These are phyloP conservation scores for Vitis hybrid DNA, from an alignment of 177 flowering plant species.

Conservation along the genomic window DNA sequence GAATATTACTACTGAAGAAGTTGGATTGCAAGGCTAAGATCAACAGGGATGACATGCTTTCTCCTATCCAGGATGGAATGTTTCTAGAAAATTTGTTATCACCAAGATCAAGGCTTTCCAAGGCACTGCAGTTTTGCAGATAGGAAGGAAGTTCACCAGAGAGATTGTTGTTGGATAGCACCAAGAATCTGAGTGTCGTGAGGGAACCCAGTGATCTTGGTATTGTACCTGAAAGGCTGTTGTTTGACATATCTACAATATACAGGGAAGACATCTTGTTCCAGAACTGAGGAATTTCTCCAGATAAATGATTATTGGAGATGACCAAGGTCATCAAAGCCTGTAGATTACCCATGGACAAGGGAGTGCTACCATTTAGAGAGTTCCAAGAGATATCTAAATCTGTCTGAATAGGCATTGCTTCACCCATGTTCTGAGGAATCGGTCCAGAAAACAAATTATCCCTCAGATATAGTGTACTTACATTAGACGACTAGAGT, in stretches of 20 bases:
- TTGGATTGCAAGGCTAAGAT: background rate
- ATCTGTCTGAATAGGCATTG: constrained; percentile 12
- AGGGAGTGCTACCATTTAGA: constrained; percentile 16
- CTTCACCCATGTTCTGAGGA: constrained; percentile 12
- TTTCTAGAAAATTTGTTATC: constrained; percentile 1
- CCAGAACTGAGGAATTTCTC: constrained; percentile 11
- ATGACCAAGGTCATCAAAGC: background rate
- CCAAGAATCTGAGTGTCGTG: background rate
- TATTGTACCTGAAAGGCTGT: background rate
- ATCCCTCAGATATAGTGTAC: background rate
- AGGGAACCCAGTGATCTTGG: background rate
- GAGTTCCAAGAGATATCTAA: constrained; percentile 15
- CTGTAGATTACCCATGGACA: constrained; percentile 7
- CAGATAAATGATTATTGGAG: constrained; percentile 12
- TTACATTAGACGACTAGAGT: constrained; percentile 9
- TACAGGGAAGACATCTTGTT: background rate
- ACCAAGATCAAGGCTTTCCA: constrained; percentile 17
- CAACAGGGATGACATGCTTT: too few species aligned
- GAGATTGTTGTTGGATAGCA: constrained; percentile 15
- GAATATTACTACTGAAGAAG: constrained; percentile 14
- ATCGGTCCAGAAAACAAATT: constrained; percentile 23
- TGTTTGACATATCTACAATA: constrained; percentile 18
- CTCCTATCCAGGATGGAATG: too few species aligned
- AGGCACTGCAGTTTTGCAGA: background rate
- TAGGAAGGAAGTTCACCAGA: constrained; percentile 19